phyloP scores from a whole-genome alignment of 257 asterid genomes.

The Gentiana macrophylla region DNA sequence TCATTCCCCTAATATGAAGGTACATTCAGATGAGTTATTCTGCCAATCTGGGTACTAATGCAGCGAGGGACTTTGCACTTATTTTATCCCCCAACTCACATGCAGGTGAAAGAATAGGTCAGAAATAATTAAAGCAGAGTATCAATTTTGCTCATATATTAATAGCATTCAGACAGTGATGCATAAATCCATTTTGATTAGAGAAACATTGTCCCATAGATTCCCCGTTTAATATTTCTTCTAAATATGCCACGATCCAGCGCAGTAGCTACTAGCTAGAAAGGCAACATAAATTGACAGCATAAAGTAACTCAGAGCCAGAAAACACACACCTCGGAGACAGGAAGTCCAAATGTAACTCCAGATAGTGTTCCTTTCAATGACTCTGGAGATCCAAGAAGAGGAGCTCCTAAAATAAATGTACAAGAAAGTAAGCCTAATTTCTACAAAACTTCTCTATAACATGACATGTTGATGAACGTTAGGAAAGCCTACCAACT shows the following conservation, averaged over 20 bases:
- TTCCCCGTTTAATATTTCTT: not conserved
- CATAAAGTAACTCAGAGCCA: not conserved
- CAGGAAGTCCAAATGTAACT: conserved; percentile 80
- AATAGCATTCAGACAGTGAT: not conserved
- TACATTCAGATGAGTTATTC: too few species aligned
- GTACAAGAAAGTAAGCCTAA: conserved; percentile 13
- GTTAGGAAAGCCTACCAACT: conserved; percentile 61
- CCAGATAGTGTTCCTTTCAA: conserved; percentile 82
- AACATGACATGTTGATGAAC: conserved; percentile 14
- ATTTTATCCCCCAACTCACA: not conserved
- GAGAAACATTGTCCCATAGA: not conserved
- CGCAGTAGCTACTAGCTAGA: not conserved
- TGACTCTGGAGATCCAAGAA: conserved; percentile 83
- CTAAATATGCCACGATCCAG: not conserved
- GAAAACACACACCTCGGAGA: conserved; percentile 66
- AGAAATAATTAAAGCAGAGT: not conserved
- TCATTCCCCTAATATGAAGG: too few species aligned
- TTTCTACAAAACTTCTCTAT: conserved; percentile 6
- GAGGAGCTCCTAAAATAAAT: conserved; percentile 73
- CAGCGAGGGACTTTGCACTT: not conserved
- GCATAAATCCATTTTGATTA: not conserved
- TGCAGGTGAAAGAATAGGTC: not conserved
- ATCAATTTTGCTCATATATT: not conserved
- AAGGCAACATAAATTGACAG: too few species aligned
- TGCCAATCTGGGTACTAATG: not conserved